Percentiles rank a stretch among this genome's conserved stretches.
phyloP scores from a whole-genome alignment of 2,329 filamentous ascomycete genomes.

The Parafenestella ontariensis region DNA sequence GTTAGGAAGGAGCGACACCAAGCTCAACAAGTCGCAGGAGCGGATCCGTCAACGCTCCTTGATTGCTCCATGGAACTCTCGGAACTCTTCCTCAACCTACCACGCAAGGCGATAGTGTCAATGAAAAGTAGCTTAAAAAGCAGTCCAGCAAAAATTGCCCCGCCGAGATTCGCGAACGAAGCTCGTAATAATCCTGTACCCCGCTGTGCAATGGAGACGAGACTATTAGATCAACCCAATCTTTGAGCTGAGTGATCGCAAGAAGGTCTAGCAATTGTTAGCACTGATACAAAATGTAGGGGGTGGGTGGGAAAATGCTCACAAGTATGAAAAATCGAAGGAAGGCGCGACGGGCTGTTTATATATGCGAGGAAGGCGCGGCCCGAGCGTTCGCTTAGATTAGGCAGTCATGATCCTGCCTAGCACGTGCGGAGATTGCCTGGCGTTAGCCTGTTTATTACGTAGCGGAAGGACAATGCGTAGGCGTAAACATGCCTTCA shows the following conservation, averaged over 20 bases:
- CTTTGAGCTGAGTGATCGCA: neutral
- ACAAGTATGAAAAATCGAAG: neutral
- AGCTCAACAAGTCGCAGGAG: neutral
- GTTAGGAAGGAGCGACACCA: too few relatives aligned
- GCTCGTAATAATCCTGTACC: neutral
- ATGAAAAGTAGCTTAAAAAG: neutral
- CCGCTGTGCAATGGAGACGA: neutral
- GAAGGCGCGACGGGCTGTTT: neutral
- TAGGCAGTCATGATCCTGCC: neutral
- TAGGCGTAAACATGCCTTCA: too few relatives aligned
- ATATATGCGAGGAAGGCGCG: neutral
- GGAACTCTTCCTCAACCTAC: neutral
- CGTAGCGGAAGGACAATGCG: too few relatives aligned
- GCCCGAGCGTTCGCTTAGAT: neutral
- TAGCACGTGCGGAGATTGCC: neutral
- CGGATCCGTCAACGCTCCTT: neutral
- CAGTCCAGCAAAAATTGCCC: neutral
- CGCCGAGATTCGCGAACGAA: neutral
- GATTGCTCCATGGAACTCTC: too few relatives aligned
- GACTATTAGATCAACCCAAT: neutral
- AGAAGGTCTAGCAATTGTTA: neutral
- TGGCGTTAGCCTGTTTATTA: too few relatives aligned
- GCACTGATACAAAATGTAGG: too few relatives aligned
- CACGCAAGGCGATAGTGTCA: neutral
- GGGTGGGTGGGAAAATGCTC: too few relatives aligned